Evolutionary conservation across 1,284 basidiomycete genomes (phyloP), one percentile per base, ranked within the genome.

Genomic region (Kwoniella shivajii): DNA sequence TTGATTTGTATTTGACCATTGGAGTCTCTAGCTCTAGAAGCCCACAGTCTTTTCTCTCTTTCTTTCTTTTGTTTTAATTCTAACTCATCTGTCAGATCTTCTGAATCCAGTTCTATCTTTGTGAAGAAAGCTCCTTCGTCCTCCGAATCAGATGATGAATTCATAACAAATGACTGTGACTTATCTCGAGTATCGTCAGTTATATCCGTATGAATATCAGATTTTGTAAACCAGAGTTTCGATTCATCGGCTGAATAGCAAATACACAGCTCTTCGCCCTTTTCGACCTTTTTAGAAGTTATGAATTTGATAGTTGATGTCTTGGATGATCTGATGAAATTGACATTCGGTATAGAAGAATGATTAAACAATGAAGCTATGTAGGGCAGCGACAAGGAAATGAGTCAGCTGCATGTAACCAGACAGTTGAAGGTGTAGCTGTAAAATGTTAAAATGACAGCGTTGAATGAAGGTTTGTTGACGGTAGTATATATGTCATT

Each of bases 321-420:
- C 7, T 54, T 18, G 16, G 63, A 65, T 50, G 66, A 66, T 31
- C 71, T 66, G 44, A 73, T 63, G 47, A 72, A 79, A 50, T 72
- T 77, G 54, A 78, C 76, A 60, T 78, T 79, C 1, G 78, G 78
- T 3, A 56, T 55, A 0, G 74, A 60, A 36, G 77, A 78, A 54
- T 79, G 78, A 54, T 79, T 79, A 67, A 79, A 79, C 33, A 79
- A 65, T 1, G 71, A 75, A 9, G 75, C 77, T 79, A 59, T 13
- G 27, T 24, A 43, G 2, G 44, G 22, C 11, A 22, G n/a, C 36
- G 11, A 34, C 18, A 16, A 42, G 22, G 10, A 22, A 6, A 42
- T 10, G 22, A 38, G 29, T 24, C 18, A 50, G 30, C 39, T 31
- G 18, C 14, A 24, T 41, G 27, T 36, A 31, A 24, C 30, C 13